phyloP scores from a whole-genome alignment of 345 rosid genomes.

The Linum trigynum region DNA sequence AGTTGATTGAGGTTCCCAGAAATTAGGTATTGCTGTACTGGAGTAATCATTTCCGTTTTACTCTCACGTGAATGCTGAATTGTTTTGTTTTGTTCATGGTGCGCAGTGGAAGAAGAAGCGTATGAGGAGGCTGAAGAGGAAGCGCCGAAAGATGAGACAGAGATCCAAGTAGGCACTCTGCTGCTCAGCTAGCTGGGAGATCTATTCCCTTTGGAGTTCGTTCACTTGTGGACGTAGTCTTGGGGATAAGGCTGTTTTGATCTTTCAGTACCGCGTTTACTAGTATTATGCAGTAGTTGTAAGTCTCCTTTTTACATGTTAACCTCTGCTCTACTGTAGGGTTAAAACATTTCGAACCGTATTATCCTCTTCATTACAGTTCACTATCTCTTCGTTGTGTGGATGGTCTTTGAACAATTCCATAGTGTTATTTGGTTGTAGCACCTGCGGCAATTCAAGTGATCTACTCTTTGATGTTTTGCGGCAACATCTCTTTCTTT shows the following conservation, averaged over 20 bases:
- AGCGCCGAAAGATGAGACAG: conserved; percentile 56
- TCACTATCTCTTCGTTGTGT: not conserved
- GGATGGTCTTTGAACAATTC: not conserved
- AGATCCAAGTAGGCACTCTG: conserved; percentile 30
- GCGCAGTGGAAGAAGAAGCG: conserved; percentile 51
- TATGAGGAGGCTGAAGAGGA: conserved; percentile 48
- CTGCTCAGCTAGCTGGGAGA: not conserved
- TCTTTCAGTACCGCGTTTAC: not conserved
- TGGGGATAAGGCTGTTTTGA: not conserved
- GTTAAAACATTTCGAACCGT: not conserved
- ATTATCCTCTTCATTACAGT: not conserved
- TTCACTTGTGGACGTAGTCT: not conserved
- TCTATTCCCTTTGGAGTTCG: not conserved
- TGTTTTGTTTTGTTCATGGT: not conserved
- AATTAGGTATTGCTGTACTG: too few species aligned
- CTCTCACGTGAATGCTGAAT: not conserved
- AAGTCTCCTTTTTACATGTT: not conserved
- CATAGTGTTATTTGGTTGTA: too few species aligned
- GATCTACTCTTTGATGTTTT: too few species aligned
- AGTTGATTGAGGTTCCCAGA: too few species aligned
- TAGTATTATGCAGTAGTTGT: not conserved
- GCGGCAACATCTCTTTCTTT: too few species aligned
- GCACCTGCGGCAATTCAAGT: too few species aligned
- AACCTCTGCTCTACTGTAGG: not conserved
- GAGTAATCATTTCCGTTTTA: too few species aligned